These are phyloP conservation scores for Cladosporium oxysporum DNA, from an alignment of 2,329 filamentous ascomycete species.

Conservation along the genomic window DNA sequence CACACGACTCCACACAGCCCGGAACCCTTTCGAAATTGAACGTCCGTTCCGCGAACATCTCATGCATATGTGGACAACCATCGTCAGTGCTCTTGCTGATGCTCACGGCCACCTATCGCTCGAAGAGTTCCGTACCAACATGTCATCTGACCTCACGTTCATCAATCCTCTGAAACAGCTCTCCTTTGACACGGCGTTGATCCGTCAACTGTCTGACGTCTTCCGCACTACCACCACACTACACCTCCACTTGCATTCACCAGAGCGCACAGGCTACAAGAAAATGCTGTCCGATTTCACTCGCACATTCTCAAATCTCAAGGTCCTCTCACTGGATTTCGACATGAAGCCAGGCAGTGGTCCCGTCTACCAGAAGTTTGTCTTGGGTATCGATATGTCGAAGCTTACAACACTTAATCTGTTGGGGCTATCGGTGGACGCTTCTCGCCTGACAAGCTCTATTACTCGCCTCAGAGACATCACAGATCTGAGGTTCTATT, in stretches of 20 bases:
- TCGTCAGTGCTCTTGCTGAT: slow-evolving; percentile 25
- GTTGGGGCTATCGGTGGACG: background rate
- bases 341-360: slow-evolving; percentile 1
- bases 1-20: background rate
- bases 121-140: slow-evolving; percentile 4
- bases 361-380: background rate
- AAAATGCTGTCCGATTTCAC: background rate
- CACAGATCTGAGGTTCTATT: slow-evolving; percentile 15
- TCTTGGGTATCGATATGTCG: background rate
- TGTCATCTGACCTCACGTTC: background rate
- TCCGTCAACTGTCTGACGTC: background rate
- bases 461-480: background rate
- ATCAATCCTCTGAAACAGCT: slow-evolving; percentile 18
- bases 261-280: background rate
- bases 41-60: slow-evolving; percentile 24
- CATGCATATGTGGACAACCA: slow-evolving; percentile 25
- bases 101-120: slow-evolving; percentile 20
- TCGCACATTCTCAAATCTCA: slow-evolving; percentile 23
- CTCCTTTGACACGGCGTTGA: slow-evolving; percentile 20
- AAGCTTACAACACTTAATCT: slow-evolving; percentile 4
- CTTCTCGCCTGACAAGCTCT: background rate
- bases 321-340: slow-evolving; percentile 21
- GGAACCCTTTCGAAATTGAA: background rate
- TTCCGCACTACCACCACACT: background rate
- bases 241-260: slow-evolving; percentile 7